Evolutionary conservation across 352 stramenopile genomes (phyloP).

Genomic region (Globisporangium takayamanum): DNA sequence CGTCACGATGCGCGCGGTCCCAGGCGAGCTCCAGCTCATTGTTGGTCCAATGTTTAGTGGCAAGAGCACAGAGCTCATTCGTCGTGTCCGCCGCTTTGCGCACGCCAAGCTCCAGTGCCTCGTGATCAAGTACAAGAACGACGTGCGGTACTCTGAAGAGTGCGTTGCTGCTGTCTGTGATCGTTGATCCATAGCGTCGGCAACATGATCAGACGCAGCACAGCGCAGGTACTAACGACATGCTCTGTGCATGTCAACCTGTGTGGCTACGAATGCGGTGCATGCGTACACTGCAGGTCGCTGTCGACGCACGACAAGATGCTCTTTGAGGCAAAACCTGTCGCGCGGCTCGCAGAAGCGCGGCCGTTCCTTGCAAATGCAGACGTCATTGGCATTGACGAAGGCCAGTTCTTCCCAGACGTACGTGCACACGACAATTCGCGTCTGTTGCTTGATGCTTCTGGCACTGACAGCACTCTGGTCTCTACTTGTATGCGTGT

Average conservation of each 20-base stretch:
- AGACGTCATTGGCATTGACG: conserved; percentile 83
- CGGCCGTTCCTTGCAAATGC: conserved; percentile 49
- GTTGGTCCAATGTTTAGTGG: conserved; percentile 86
- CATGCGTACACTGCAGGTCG: conserved; percentile 23
- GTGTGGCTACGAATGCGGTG: neutral
- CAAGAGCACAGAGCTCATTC: conserved; percentile 85
- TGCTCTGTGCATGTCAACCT: neutral
- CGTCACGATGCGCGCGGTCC: conserved; percentile 18
- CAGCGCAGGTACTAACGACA: neutral
- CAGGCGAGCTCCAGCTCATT: conserved; percentile 74
- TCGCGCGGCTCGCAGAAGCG: conserved; percentile 51
- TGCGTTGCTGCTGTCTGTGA: conserved; percentile 17
- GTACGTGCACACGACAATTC: conserved; percentile 19
- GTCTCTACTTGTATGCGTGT: neutral
- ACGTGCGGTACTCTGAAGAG: conserved; percentile 71
- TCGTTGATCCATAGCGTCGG: neutral
- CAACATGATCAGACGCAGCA: neutral
- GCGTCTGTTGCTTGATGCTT: neutral
- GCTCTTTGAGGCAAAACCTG: conserved; percentile 57
- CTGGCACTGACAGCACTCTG: neutral
- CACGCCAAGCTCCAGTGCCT: conserved; percentile 75
- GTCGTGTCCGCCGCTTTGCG: conserved; percentile 71
- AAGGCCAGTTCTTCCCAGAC: conserved; percentile 84
- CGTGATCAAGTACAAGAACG: conserved; percentile 78
- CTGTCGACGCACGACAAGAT: conserved; percentile 76